Base-by-base conservation (phyloP, 2,329 filamentous ascomycete genomes). In the Ceratocystis cacaofunesta region DNA sequence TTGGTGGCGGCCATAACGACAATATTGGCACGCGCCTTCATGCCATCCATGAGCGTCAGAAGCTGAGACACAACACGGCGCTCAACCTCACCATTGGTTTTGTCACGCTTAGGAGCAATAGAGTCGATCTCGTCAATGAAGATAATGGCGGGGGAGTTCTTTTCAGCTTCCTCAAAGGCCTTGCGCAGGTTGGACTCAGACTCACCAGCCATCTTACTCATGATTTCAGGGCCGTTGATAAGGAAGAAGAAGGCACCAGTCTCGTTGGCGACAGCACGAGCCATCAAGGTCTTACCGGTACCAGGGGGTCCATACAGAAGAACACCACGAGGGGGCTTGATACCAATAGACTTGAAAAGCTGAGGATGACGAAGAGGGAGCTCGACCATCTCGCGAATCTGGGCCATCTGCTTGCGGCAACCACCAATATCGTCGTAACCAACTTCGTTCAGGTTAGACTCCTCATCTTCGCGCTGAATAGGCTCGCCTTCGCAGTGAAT, bases 201-300 rank as follows among this genome's bases (percentile, higher is more conserved):
- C 78, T 99, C 94, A 84, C 94, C 94, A 68, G 94, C 94, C 94
- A 97, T 97, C 85, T 97, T 97, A 67, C 92, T 96, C 94, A 99
- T 97, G 80, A 99, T 97, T 77, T 97, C 94, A 63, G 94, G 94
- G 70, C 94, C 92, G 78, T 97, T 97, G 84, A 99, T 97, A 69
- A 97, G 79, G 85, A 99, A 97, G 81, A 99, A 99, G 82, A 97
- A 97, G 61, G 92, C 92, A 72, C 94, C 94, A 43, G 94, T 97
- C 82, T 97, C 94, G 79, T 97, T 97, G 78, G 94, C 94, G 66
- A 99, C 94, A 69, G 94, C 94, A 77, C 94, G 90, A 73, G 94
- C 94, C 94, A 97, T 97, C 71, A 99, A 80, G 46, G 94, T 99
- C 84, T 99, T 99, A 87, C 94, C 94, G 69, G 94, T 97, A 89